Conservation (phyloP, 345 rosid genomes). For the Heritiera littoralis region DNA sequence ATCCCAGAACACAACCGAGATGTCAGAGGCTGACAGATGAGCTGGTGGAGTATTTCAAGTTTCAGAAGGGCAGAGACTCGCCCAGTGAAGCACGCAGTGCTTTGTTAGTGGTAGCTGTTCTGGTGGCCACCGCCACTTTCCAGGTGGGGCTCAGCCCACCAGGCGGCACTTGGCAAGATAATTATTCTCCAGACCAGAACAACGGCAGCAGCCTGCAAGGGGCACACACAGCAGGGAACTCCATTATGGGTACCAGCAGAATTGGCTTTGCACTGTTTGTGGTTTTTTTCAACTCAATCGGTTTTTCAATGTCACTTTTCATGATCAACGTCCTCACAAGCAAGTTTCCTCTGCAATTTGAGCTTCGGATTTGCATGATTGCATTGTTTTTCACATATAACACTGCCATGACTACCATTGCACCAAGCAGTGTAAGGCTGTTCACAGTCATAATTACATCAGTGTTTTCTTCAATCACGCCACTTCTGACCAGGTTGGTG, state of each 20-base stretch:
- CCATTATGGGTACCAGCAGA: constrained; percentile 38
- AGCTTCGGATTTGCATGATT: constrained; percentile 31
- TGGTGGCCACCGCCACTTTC: constrained; percentile 57
- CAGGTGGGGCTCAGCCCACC: constrained; percentile 55
- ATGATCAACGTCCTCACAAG: constrained; percentile 53
- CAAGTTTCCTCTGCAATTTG: constrained; percentile 51
- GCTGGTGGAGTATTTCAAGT: constrained; percentile 51
- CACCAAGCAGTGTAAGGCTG: constrained; percentile 35
- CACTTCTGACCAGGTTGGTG: background rate
- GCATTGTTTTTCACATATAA: constrained; percentile 43
- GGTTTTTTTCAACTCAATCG: constrained; percentile 49
- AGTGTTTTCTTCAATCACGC: constrained; percentile 28
- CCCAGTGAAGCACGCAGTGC: constrained; percentile 53
- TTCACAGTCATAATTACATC: constrained; percentile 29
- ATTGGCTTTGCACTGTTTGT: constrained; percentile 34
- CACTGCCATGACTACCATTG: constrained; percentile 34
- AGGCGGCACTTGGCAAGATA: constrained; percentile 60
- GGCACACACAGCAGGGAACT: constrained; percentile 40
- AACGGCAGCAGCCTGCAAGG: constrained; percentile 24
- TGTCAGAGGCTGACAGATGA: constrained; percentile 23
- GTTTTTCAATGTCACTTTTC: constrained; percentile 44
- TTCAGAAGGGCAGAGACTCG: constrained; percentile 59
- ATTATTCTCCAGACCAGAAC: background rate
- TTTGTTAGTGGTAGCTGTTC: constrained; percentile 47
- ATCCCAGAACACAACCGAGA: constrained; percentile 24